A percentile compares a stretch with the other conserved stretches of the same genome.
Conservation (phyloP, 129 eudicot species). For the Flaveria trinervia region DNA sequence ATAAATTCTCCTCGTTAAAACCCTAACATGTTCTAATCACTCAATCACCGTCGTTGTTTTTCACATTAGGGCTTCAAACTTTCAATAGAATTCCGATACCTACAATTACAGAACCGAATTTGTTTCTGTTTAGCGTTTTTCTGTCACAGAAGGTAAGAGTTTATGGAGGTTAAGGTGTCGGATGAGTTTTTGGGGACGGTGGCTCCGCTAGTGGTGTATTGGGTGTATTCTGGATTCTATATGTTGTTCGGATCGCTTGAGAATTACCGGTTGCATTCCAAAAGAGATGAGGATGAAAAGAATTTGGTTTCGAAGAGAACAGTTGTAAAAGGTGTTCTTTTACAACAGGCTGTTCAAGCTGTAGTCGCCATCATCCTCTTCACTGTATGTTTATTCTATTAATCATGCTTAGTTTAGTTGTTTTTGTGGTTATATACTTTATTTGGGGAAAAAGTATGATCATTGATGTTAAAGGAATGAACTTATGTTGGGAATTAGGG, state of each 20-base stretch:
- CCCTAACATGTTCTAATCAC: conserved; percentile 22
- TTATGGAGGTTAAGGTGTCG: conserved; percentile 49
- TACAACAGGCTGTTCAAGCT: conserved; percentile 75
- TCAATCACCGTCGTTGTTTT: not conserved
- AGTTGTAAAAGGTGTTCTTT: conserved; percentile 78
- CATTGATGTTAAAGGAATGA: not conserved
- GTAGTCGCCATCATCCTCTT: conserved; percentile 66
- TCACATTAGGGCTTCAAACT: conserved; percentile 21
- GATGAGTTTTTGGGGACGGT: conserved; percentile 83
- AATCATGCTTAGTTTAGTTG: not conserved
- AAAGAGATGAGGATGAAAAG: conserved; percentile 68
- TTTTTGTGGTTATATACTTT: not conserved
- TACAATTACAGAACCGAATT: not conserved
- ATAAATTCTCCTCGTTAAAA: not conserved
- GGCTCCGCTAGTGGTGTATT: conserved; percentile 71
- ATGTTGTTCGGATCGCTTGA: conserved; percentile 55
- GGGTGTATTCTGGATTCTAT: conserved; percentile 80
- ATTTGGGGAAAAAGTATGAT: not conserved
- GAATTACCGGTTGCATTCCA: conserved; percentile 66
- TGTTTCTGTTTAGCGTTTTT: not conserved
- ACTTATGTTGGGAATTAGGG: no score
- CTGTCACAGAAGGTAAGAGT: not conserved
- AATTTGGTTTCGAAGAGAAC: conserved; percentile 63
- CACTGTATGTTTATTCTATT: conserved; percentile 48
- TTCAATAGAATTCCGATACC: not conserved